phyloP scores from a whole-genome alignment of 805 yeast genomes.

The Teunomyces tritomae region DNA sequence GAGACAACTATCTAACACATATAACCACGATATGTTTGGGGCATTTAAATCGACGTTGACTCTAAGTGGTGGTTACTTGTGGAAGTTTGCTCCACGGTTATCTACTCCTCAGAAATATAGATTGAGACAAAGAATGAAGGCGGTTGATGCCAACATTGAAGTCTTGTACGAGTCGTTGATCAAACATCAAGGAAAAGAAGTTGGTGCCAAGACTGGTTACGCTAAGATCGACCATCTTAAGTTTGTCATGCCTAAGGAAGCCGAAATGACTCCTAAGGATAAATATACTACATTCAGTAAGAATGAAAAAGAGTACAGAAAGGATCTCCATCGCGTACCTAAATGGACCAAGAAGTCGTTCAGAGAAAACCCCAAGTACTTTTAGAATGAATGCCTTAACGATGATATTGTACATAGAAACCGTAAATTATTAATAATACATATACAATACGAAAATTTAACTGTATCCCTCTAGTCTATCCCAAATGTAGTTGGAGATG shows the following conservation, averaged over 20 bases:
- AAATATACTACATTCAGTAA: conserved; percentile 85
- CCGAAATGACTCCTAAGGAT: conserved; percentile 75
- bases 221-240: conserved; percentile 36
- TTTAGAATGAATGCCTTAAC: conserved; percentile 29
- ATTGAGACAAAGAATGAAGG: conserved; percentile 77
- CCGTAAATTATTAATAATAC: conserved; percentile 3
- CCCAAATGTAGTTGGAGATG: conserved; percentile 79
- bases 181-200: conserved; percentile 15
- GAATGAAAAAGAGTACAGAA: conserved; percentile 75
- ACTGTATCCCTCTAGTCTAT: conserved; percentile 36
- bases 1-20: not conserved
- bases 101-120: conserved; percentile 78
- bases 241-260: conserved; percentile 65
- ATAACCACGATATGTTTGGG: conserved; percentile 53
- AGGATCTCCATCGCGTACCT: conserved; percentile 82
- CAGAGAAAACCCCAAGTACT: conserved; percentile 75
- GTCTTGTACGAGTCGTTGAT: conserved; percentile 46
- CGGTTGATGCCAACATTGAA: conserved; percentile 77
- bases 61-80: conserved; percentile 69
- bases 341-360: conserved; percentile 86
- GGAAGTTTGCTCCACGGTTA: conserved; percentile 56
- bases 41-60: conserved; percentile 62
- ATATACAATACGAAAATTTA: not conserved
- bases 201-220: conserved; percentile 36
- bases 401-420: conserved; percentile 5